Evolutionary conservation across 2,329 filamentous ascomycete genomes (phyloP).

Genomic region (Myriangium duriaei): DNA sequence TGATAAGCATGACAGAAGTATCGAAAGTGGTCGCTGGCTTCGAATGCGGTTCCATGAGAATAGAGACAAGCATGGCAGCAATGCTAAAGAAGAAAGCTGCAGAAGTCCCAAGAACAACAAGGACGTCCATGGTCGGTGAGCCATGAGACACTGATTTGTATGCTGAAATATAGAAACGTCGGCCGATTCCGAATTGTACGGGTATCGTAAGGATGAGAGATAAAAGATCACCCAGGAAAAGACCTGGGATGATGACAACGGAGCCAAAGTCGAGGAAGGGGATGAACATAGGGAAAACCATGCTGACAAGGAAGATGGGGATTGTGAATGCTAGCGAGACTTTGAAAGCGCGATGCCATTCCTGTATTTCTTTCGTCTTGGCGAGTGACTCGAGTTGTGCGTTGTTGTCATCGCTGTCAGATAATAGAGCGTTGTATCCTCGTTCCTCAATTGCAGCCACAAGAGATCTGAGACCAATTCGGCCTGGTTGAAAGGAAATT

Average conservation of each 20-base stretch:
- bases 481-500: conserved; percentile 57
- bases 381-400: conserved; percentile 90
- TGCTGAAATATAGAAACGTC: conserved; percentile 85
- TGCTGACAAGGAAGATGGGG: conserved; percentile 83
- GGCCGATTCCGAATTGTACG: conserved; percentile 91
- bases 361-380: conserved; percentile 90
- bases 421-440: conserved; percentile 78
- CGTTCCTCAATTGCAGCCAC: conserved; percentile 71
- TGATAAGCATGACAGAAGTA: conserved; percentile 96
- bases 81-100: conserved; percentile 94
- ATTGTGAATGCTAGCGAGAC: conserved; percentile 70
- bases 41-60: conserved; percentile 61
- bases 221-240: conserved; percentile 79
- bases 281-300: conserved; percentile 82
- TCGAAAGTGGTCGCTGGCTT: conserved; percentile 87
- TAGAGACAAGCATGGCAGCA: conserved; percentile 71
- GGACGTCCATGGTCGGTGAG: conserved; percentile 93
- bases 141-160: conserved; percentile 84
- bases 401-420: conserved; percentile 89
- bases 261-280: conserved; percentile 65
- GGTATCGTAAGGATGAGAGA: conserved; percentile 79
- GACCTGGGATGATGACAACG: conserved; percentile 51
- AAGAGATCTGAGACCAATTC: conserved; percentile 67
- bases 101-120: conserved; percentile 86
- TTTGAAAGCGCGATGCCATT: conserved; percentile 75